Evolutionary conservation across 2,329 filamentous ascomycete genomes (phyloP).

Genomic region (Alternaria rosae): DNA sequence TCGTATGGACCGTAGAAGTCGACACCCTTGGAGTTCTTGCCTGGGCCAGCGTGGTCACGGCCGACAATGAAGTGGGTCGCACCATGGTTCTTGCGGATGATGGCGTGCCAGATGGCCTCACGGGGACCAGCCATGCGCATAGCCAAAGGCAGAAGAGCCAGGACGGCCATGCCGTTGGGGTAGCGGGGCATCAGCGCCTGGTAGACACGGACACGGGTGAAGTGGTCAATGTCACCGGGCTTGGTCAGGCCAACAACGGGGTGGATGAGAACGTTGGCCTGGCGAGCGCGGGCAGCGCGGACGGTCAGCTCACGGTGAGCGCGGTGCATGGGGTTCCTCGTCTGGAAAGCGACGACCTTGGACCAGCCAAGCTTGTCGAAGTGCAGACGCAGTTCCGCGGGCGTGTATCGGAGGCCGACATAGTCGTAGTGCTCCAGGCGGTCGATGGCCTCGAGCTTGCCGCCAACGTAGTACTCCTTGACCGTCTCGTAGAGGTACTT

Average conservation of each 20-base stretch:
- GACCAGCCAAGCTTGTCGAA: conserved; percentile 99
- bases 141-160: conserved; percentile 91
- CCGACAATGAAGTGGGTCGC: conserved; percentile 99
- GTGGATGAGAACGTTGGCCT: conserved; percentile 99
- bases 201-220: conserved; percentile 98
- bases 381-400: conserved; percentile 91
- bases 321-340: conserved; percentile 96
- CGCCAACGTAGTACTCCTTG: conserved; percentile 90
- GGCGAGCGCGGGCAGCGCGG: conserved; percentile 90
- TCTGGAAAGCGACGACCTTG: conserved; percentile 98
- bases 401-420: conserved; percentile 92
- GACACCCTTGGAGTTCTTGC: conserved; percentile 95
- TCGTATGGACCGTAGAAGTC: conserved; percentile 99
- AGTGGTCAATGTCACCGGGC: conserved; percentile 99
- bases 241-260: conserved; percentile 98
- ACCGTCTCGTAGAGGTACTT: conserved; percentile 84
- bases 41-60: conserved; percentile 95
- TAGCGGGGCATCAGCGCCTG: conserved; percentile 95
- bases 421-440: conserved; percentile 99
- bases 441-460: conserved; percentile 95
- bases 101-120: conserved; percentile 99
- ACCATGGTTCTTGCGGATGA: conserved; percentile 99
- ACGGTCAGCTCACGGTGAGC: conserved; percentile 98
- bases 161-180: conserved; percentile 98
- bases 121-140: conserved; percentile 99